Evolutionary conservation across 306 rosid species (phyloP).

Genomic region (Sechiopsis laciniata): DNA sequence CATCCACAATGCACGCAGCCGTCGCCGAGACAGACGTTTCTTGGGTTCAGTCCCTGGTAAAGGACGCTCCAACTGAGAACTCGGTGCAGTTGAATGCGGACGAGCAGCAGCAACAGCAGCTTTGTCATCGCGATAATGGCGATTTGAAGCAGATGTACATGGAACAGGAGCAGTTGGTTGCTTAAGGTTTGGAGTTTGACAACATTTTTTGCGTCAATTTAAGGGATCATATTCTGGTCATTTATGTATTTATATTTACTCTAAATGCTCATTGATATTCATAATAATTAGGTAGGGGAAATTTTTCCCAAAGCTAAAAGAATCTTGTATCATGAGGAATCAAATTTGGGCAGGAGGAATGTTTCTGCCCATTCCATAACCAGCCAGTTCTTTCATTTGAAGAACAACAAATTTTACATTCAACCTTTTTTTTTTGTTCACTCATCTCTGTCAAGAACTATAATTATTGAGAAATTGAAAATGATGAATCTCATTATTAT

Average conservation of each 20-base stretch:
- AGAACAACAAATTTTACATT: conserved; percentile 1
- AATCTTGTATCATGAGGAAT: conserved; percentile 7
- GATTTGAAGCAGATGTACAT: conserved; percentile 47
- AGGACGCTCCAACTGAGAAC: conserved; percentile 41
- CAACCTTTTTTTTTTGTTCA: not conserved
- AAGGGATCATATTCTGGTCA: not conserved
- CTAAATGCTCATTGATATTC: conserved; percentile 16
- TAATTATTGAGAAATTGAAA: not conserved
- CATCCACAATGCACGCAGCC: conserved; percentile 24
- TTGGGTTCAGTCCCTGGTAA: conserved; percentile 69
- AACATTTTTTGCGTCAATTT: not conserved
- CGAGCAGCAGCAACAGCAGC: conserved; percentile 40
- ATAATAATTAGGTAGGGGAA: conserved; percentile 8
- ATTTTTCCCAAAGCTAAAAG: not conserved
- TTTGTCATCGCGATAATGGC: conserved; percentile 40
- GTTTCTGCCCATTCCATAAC: conserved; percentile 23
- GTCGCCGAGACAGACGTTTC: conserved; percentile 54
- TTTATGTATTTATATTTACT: not conserved
- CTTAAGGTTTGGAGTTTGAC: conserved; percentile 22
- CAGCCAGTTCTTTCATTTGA: not conserved
- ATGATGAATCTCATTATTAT: not conserved
- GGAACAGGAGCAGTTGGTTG: conserved; percentile 69
- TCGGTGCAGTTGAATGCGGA: conserved; percentile 31
- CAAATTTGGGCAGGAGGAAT: conserved; percentile 20
- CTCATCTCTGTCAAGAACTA: not conserved